Percentiles rank a stretch among this genome's conserved stretches.
These are phyloP conservation scores for Lichtheimia ornata DNA, from an alignment of 371 early-diverging fungal species.

Conservation along the genomic window DNA sequence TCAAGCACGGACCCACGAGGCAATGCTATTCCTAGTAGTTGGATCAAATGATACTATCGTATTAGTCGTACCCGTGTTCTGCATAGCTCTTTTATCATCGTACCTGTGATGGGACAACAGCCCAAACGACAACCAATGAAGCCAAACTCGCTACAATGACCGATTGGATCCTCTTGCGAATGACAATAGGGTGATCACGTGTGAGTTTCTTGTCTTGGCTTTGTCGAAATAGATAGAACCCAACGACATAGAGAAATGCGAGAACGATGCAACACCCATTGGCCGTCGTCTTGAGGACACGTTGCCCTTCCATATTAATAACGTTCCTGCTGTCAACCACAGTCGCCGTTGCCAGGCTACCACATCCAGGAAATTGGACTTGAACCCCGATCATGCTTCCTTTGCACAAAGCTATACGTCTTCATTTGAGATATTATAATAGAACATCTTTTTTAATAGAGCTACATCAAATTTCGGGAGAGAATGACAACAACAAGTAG, in stretches of 20 bases:
- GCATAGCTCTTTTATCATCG: not conserved
- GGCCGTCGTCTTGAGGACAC: constrained; percentile 17
- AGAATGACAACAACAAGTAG: no score
- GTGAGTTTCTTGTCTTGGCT: constrained; percentile 15
- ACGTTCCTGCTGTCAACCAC: no score
- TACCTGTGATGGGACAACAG: constrained; percentile 6
- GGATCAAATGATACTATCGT: constrained; percentile 1
- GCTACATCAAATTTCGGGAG: no score
- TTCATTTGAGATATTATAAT: no score
- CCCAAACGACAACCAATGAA: constrained; percentile 24
- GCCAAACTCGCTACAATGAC: constrained; percentile 31
- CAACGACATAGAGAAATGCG: constrained; percentile 39
- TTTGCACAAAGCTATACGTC: no score
- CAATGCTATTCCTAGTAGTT: not conserved
- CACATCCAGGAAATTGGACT: no score
- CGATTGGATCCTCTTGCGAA: constrained; percentile 38
- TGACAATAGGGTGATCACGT: constrained; percentile 40
- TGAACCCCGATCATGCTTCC: no score
- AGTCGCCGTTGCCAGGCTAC: no score
- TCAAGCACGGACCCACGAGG: constrained; percentile 2
- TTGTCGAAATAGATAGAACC: constrained; percentile 36
- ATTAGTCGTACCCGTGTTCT: not conserved
- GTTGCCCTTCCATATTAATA: no score
- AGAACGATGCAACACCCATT: constrained; percentile 34
- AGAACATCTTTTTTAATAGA: no score